Base-by-base conservation (phyloP, 495 filamentous ascomycete species). In the Parachaetomium inaequale region DNA sequence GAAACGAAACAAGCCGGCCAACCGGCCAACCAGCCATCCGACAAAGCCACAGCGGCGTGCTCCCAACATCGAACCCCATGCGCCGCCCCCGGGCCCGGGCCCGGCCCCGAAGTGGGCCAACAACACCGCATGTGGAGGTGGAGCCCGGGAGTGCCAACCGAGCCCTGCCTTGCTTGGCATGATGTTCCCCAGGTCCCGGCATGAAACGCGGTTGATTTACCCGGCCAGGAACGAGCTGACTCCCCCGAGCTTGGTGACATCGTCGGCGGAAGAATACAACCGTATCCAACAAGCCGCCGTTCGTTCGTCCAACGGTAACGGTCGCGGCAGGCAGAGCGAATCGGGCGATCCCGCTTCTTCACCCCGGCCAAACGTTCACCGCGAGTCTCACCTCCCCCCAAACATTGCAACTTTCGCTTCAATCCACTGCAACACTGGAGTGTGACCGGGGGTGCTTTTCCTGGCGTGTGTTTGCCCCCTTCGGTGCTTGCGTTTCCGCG, bases 1-100 rank as follows among this genome's bases (percentile, higher is more conserved):
- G 55, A 47, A 57, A 57, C 55, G 42, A 57, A 57, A 47, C 55
- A 57, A 56, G 17, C 32, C 36, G 4, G 15, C 38, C 54, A 11
- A 10, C 50, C 29, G 28, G 8, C 40, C 55, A 14, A 10, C 40
- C 55, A 28, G 26, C 55, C 42, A 28, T 23, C 3, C n/a, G n/a
- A 53, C 29, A 26, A n/a, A 53, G 28, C 29, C 51, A 25, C 7
- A n/a, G 49, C 28, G 28, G 28, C 49, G 5, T 21, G 21, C 17
- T 31, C 51, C 7, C 3, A 28, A 21, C 51, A 4, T 36, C 21
- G 2, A 53, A 21, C 29, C 17, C 55, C 28, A 15, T 38, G 43
- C 43, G 56, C 56, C 56, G 14, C 56, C 43, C 28, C 56, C 55
- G 40, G 43, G 45, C 28, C 15, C 29, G 28, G 43, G 7, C 31